Conservation (phyloP, 225 moss, liverwort and hornwort genomes). For the Sphagnum tenellum region DNA sequence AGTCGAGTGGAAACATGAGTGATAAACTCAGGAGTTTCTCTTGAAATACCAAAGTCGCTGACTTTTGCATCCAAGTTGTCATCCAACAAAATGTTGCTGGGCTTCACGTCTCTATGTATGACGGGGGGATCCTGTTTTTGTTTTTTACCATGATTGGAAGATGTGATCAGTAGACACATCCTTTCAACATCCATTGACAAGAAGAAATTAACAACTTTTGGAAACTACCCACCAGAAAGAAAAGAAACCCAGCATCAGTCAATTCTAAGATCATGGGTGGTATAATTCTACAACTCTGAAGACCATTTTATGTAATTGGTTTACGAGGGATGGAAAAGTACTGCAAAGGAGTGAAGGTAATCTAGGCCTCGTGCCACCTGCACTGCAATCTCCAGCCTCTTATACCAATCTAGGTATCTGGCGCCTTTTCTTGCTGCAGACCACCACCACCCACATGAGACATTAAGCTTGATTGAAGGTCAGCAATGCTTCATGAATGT, state of each 20-base stretch:
- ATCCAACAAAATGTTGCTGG: constrained; percentile 4
- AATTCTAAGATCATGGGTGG: too few relatives aligned
- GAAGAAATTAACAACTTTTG: too few relatives aligned
- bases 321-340: too few relatives aligned
- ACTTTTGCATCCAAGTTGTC: constrained; percentile 1
- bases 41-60: constrained; percentile 8
- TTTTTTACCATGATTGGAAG: background rate
- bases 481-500: too few relatives aligned
- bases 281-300: too few relatives aligned
- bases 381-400: constrained; percentile 19
- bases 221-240: too few relatives aligned
- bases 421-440: too few relatives aligned
- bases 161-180: background rate
- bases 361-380: constrained; percentile 14
- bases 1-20: constrained; percentile 6
- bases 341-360: constrained; percentile 8
- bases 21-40: background rate
- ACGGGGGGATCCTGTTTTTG: constrained; percentile 2
- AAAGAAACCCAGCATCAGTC: too few relatives aligned
- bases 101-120: constrained; percentile 9
- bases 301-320: too few relatives aligned
- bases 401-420: constrained; percentile 11
- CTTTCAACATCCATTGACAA: too few relatives aligned
- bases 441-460: too few relatives aligned
- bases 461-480: too few relatives aligned